Conservation (phyloP, 768 basidiomycete genomes). For the Suillus variegatus region DNA sequence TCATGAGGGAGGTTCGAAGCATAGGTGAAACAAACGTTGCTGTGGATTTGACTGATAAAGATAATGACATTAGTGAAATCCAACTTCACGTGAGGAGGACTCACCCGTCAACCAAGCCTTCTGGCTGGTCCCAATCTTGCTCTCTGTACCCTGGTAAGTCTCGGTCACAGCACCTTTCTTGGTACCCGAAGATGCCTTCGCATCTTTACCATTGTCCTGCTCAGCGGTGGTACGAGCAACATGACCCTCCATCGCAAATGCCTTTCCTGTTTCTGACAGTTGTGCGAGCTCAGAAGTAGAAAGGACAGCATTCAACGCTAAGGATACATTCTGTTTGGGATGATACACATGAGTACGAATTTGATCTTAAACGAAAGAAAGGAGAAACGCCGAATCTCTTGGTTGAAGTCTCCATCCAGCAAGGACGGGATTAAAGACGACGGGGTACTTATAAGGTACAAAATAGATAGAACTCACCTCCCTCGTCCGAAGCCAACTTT, state of each 20-base stretch:
- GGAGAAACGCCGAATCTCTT: neutral
- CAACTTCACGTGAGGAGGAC: neutral
- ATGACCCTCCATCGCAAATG: constrained; percentile 17
- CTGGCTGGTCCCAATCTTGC: neutral
- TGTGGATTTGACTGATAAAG: neutral
- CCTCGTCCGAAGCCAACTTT: neutral
- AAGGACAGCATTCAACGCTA: constrained; percentile 30
- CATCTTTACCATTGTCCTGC: neutral
- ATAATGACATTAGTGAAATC: neutral
- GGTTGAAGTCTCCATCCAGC: neutral
- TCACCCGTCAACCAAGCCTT: neutral
- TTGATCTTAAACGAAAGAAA: neutral
- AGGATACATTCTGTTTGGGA: constrained; percentile 22
- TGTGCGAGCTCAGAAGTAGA: constrained; percentile 16
- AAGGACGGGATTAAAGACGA: neutral
- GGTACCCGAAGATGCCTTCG: too few relatives aligned
- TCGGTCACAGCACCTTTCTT: neutral
- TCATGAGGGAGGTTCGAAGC: neutral
- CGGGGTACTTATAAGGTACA: neutral
- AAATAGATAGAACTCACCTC: constrained; percentile 1
- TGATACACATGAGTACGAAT: neutral
- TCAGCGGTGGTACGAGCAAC: neutral
- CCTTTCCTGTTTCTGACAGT: constrained; percentile 27
- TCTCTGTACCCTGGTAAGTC: too few relatives aligned
- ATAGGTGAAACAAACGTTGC: neutral